A percentile compares a stretch with the other conserved stretches of the same genome.
Conservation (phyloP, 1,139 yeast species). For the Protomyces macrosporus region DNA sequence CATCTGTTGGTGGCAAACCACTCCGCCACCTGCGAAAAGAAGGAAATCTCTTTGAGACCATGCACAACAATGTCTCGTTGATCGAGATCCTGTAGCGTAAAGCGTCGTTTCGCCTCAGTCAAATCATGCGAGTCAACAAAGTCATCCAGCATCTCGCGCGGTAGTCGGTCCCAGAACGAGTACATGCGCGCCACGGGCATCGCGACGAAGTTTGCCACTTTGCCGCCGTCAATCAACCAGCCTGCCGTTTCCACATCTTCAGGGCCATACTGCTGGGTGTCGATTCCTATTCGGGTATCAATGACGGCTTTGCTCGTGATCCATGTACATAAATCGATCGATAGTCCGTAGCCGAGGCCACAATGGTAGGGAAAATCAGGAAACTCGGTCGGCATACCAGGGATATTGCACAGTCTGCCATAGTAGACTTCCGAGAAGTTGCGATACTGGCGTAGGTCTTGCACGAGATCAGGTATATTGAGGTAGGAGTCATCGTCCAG, state of each 20-base stretch:
- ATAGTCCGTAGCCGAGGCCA: conserved; percentile 3
- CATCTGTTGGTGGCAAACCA: not conserved
- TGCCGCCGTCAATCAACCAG: not conserved
- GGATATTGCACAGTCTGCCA: conserved; percentile 4
- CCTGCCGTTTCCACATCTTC: not conserved
- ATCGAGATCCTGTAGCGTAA: not conserved
- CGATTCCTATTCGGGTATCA: not conserved
- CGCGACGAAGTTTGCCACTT: not conserved
- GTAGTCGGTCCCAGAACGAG: not conserved
- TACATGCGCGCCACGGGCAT: not conserved
- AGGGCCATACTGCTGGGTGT: not conserved
- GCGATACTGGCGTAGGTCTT: not conserved
- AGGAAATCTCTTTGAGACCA: not conserved
- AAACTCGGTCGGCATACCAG: not conserved
- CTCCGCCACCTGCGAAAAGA: not conserved
- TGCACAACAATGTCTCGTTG: not conserved
- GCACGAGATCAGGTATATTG: conserved; percentile 1
- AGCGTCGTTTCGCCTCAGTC: not conserved
- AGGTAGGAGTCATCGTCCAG: conserved; percentile 14
- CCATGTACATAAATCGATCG: not conserved
- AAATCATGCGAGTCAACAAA: no score
- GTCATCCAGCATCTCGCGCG: not conserved
- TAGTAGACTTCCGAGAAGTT: not conserved
- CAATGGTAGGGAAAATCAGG: conserved; percentile 14
- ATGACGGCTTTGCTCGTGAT: not conserved